phyloP scores from a whole-genome alignment of 495 filamentous ascomycete genomes.

The Lophiotrema nucula region DNA sequence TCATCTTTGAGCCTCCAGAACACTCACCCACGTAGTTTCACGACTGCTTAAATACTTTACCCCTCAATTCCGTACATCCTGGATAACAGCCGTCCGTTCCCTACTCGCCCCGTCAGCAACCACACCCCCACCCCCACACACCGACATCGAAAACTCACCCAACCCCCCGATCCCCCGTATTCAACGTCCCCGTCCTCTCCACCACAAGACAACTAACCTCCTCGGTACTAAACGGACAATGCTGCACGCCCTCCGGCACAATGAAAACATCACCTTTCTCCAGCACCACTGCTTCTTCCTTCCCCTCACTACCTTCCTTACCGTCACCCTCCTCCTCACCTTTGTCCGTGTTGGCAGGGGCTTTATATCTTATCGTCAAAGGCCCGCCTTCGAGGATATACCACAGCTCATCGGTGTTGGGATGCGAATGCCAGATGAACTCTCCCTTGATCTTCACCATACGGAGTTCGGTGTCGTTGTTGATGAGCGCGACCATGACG shows the following conservation, averaged over 20 bases:
- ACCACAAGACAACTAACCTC: too few species aligned
- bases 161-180: too few species aligned
- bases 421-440: constrained; percentile 45
- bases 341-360: constrained; percentile 30
- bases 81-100: too few species aligned
- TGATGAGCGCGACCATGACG: constrained; percentile 29
- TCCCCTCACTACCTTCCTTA: constrained; percentile 5
- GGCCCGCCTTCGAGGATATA: constrained; percentile 34
- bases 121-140: too few species aligned
- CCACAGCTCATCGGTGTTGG: constrained; percentile 45
- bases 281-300: constrained; percentile 27
- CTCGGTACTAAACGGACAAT: constrained; percentile 19
- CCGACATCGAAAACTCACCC: too few species aligned
- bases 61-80: too few species aligned
- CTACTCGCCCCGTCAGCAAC: too few species aligned
- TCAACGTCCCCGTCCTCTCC: too few species aligned
- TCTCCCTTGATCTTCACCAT: constrained; percentile 41
- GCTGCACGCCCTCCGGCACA: constrained; percentile 27
- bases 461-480: constrained; percentile 37
- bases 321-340: background rate
- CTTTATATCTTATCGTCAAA: too few species aligned
- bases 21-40: too few species aligned
- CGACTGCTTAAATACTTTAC: too few species aligned
- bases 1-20: too few species aligned
- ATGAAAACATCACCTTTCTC: constrained; percentile 27